These are phyloP conservation scores for Coniferiporia sulphurascens DNA, from an alignment of 1,284 basidiomycete species.

Conservation along the genomic window DNA sequence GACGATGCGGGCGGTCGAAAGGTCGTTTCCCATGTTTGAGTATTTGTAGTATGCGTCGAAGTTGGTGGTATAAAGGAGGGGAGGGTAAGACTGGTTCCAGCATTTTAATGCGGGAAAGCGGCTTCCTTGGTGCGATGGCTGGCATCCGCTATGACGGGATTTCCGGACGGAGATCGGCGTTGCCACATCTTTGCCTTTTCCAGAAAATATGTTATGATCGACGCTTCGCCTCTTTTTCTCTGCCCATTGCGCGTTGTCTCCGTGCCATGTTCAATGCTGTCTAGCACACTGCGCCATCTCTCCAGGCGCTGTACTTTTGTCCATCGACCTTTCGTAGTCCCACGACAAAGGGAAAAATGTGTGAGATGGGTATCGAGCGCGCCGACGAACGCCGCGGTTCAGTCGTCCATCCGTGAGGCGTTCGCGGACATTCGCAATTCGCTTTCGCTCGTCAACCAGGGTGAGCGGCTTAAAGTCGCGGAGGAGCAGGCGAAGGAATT, in stretches of 20 bases:
- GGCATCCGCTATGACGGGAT: too few relatives aligned
- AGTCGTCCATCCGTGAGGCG: conserved; percentile 6
- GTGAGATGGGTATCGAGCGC: not conserved
- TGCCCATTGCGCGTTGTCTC: not conserved
- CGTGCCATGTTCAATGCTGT: conserved; percentile 3
- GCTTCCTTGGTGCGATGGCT: too few relatives aligned
- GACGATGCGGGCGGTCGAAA: conserved; percentile 27
- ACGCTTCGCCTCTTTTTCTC: not conserved
- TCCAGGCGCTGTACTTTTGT: not conserved
- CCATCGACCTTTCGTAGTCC: too few relatives aligned
- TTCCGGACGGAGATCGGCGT: too few relatives aligned
- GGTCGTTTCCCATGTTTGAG: conserved; percentile 29
- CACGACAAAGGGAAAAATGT: not conserved
- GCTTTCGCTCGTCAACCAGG: conserved; percentile 14
- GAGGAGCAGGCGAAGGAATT: not conserved
- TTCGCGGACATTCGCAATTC: conserved; percentile 8
- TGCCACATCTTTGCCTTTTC: too few relatives aligned
- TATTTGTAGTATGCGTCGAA: not conserved
- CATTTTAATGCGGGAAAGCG: too few relatives aligned
- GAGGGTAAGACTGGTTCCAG: too few relatives aligned
- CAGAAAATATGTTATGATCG: not conserved
- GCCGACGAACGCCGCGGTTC: not conserved
- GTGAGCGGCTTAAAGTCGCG: conserved; percentile 6
- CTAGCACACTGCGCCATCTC: not conserved
- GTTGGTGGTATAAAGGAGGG: not conserved